Percentiles rank a stretch among this genome's conserved stretches.
Evolutionary conservation across 1,284 basidiomycete species (phyloP).

Genomic region (Phellopilus nigrolimitatus): DNA sequence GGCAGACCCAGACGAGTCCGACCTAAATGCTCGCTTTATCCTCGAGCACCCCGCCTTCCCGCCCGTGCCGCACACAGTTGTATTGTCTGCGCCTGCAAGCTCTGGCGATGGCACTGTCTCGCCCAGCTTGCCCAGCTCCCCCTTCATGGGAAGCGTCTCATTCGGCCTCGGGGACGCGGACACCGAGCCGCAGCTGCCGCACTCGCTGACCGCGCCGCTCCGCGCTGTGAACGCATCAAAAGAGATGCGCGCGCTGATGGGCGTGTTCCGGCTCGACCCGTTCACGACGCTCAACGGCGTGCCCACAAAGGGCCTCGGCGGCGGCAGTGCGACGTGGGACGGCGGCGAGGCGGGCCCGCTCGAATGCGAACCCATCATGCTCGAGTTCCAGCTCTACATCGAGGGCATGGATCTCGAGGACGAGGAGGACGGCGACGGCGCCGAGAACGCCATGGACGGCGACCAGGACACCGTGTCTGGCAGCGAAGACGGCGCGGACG

Average conservation of each 20-base stretch:
- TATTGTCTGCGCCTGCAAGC: background rate
- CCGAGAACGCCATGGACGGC: background rate
- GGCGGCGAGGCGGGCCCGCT: constrained; percentile 39
- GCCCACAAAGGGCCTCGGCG: constrained; percentile 26
- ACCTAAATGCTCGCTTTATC: background rate
- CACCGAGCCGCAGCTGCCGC: background rate
- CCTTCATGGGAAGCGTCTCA: background rate
- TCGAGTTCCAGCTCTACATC: constrained; percentile 53
- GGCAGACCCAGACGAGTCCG: background rate
- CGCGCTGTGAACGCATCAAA: constrained; percentile 65
- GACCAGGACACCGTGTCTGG: background rate
- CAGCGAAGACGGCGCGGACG: background rate
- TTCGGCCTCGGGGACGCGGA: background rate
- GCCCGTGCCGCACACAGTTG: background rate
- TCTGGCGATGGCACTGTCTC: too few relatives aligned
- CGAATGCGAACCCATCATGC: constrained; percentile 50
- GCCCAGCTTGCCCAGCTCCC: background rate
- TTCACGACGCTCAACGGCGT: constrained; percentile 62
- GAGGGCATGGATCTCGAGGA: constrained; percentile 9
- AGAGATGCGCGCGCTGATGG: constrained; percentile 69
- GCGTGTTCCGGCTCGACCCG: constrained; percentile 68
- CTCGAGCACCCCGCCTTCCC: background rate
- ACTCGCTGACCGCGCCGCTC: constrained; percentile 39
- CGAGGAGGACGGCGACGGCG: background rate
- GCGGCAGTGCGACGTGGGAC: constrained; percentile 20